Percentiles rank a stretch among this genome's conserved stretches.
Evolutionary conservation across 2,329 filamentous ascomycete genomes (phyloP).

Genomic region (Fusarium pseudonygamai): DNA sequence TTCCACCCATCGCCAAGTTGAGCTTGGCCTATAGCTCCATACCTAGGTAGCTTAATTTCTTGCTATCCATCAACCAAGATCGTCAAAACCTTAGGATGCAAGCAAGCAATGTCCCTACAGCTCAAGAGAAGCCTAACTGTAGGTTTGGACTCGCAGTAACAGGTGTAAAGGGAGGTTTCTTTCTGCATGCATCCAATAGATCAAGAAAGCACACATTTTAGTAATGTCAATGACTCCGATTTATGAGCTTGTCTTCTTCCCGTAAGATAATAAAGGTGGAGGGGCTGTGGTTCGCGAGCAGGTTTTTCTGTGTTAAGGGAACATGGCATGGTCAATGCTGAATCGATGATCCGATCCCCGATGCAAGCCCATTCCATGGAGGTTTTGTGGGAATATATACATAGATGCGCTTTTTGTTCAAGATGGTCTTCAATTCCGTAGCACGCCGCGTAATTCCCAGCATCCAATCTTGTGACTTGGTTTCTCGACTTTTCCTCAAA

Average conservation of each 20-base stretch:
- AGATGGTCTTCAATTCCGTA: neutral
- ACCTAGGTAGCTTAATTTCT: conserved; percentile 30
- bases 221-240: neutral
- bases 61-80: conserved; percentile 7
- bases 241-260: neutral
- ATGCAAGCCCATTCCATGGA: neutral
- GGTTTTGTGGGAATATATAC: neutral
- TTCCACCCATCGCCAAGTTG: conserved; percentile 2
- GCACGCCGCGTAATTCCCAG: neutral
- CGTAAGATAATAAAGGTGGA: neutral
- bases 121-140: neutral
- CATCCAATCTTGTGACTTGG: neutral
- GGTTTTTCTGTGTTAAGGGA: conserved; percentile 23
- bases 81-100: neutral
- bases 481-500: neutral
- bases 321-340: conserved; percentile 26
- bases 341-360: conserved; percentile 9
- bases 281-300: conserved; percentile 16
- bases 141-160: neutral
- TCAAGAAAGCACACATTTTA: neutral
- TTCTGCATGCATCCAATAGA: neutral
- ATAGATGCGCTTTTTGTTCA: neutral
- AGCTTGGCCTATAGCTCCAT: neutral
- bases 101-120: neutral
- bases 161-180: neutral